Evolutionary conservation across 1,139 yeast species (phyloP).

Genomic region (Entelexis paramagnoliae): DNA sequence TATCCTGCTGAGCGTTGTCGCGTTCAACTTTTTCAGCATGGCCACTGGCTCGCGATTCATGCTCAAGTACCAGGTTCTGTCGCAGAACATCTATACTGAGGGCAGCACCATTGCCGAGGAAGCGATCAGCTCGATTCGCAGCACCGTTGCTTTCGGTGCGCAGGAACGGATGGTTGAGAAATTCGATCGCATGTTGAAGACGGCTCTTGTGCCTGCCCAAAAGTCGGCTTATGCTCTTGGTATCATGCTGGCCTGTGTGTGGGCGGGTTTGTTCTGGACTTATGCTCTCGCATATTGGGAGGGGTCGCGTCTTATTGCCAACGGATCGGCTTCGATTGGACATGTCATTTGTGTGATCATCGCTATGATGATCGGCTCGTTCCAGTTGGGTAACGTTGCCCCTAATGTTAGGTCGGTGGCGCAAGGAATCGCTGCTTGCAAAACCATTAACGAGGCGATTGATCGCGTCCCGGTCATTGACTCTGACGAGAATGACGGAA

Average conservation of each 20-base stretch:
- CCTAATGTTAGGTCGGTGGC: constrained; percentile 36
- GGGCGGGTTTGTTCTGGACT: constrained; percentile 32
- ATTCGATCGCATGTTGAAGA: constrained; percentile 30
- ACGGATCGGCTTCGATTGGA: constrained; percentile 31
- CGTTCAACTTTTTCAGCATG: constrained; percentile 29
- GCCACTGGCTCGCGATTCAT: constrained; percentile 28
- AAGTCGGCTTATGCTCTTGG: constrained; percentile 31
- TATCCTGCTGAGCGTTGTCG: constrained; percentile 33
- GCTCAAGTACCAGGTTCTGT: constrained; percentile 30
- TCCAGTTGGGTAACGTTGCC: constrained; percentile 36
- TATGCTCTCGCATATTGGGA: constrained; percentile 40
- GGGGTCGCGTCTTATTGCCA: constrained; percentile 35
- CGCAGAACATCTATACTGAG: constrained; percentile 30
- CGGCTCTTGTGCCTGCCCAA: constrained; percentile 28
- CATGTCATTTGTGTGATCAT: constrained; percentile 32
- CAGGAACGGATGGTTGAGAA: constrained; percentile 33
- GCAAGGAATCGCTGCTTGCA: constrained; percentile 36
- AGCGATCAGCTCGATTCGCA: constrained; percentile 35
- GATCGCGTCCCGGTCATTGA: constrained; percentile 36
- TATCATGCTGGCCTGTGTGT: constrained; percentile 32
- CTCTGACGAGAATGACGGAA: constrained; percentile 28
- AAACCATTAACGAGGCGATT: constrained; percentile 36
- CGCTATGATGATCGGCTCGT: constrained; percentile 37
- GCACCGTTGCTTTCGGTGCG: constrained; percentile 38
- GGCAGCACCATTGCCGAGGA: constrained; percentile 39